Base-by-base conservation (phyloP, 441 rosid species). In the Aquilaria agallochum region DNA sequence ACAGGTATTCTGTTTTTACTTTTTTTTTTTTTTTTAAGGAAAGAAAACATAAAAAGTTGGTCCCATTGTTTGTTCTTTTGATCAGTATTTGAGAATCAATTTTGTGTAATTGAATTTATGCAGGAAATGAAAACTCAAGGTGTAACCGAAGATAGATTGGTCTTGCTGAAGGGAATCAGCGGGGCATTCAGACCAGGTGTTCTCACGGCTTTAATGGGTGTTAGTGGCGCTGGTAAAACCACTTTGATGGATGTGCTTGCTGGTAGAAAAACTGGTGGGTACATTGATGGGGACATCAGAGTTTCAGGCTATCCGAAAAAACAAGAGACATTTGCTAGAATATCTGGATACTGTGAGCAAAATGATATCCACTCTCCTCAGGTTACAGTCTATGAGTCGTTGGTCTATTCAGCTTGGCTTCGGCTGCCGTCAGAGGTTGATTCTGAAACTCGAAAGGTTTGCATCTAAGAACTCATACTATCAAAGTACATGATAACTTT, bases 151-250 rank as follows among this genome's bases (percentile, higher is more conserved):
- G 85, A 85, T 52, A 81, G 59, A 60, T 75, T 93, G 72, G 85
- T 76, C 32, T 78, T 93, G 33, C 59, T 93, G 65, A 88, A 82
- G 56, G 85, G 89, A 8, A 87, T 93, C 27, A 93, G 82, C 60
- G 96, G 98, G 45, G 81, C 92, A 53, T 93, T 93, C 68, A 82
- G 92, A 80, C 98, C 97, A 10, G 98, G 98, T 1, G 89, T 93
- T 62, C 90, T 93, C 12, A 90, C 97, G 14, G 96, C 98, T 62
- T 72, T 90, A 65, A 91, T 93, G 92, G 98, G 98, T 45, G 93
- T 87, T 31, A 88, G 92, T 31, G 98, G 98, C 7, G 97, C 97
- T 20, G 97, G 97, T 5, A 94, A 86, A 77, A 86, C 96, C 9
- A 88, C 96, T 63, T 65, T 88, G 51, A 82, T 84, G 92, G 96